phyloP scores from a whole-genome alignment of 495 filamentous ascomycete species.

The Penicillium longicatenatum region DNA sequence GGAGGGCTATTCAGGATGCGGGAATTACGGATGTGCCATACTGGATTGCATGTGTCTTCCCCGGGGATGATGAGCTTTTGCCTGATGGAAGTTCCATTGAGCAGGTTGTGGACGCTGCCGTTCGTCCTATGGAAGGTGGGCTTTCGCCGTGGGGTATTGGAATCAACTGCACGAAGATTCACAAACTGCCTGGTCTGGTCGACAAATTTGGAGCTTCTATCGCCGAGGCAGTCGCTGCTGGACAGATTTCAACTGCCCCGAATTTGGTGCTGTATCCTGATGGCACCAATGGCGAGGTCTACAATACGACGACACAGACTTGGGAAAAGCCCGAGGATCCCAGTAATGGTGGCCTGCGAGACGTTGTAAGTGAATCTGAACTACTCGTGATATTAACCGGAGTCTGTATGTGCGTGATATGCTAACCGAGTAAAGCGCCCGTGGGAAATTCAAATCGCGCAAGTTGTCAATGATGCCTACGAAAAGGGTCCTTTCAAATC shows the following conservation, averaged over 20 bases:
- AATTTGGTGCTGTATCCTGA: conserved; percentile 67
- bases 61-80: conserved; percentile 50
- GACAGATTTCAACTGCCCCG: conserved; percentile 38
- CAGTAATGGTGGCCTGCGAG: conserved; percentile 8
- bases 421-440: conserved; percentile 29
- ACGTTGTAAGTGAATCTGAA: conserved; percentile 22
- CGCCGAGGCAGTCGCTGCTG: conserved; percentile 22
- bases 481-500: conserved; percentile 48
- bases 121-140: conserved; percentile 21
- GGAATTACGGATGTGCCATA: conserved; percentile 32
- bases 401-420: neutral
- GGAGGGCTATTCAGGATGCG: conserved; percentile 42
- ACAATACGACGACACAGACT: conserved; percentile 59
- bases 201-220: conserved; percentile 46
- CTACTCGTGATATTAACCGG: neutral
- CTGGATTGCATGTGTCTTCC: conserved; percentile 67
- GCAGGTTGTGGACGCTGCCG: conserved; percentile 33
- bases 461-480: conserved; percentile 38
- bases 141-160: conserved; percentile 61
- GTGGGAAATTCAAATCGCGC: conserved; percentile 52
- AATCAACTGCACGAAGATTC: conserved; percentile 66
- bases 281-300: conserved; percentile 65
- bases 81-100: conserved; percentile 37
- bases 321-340: conserved; percentile 49
- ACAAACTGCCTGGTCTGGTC: conserved; percentile 52